Conservation (phyloP, 441 rosid genomes). For the Erysimum pusillum region DNA sequence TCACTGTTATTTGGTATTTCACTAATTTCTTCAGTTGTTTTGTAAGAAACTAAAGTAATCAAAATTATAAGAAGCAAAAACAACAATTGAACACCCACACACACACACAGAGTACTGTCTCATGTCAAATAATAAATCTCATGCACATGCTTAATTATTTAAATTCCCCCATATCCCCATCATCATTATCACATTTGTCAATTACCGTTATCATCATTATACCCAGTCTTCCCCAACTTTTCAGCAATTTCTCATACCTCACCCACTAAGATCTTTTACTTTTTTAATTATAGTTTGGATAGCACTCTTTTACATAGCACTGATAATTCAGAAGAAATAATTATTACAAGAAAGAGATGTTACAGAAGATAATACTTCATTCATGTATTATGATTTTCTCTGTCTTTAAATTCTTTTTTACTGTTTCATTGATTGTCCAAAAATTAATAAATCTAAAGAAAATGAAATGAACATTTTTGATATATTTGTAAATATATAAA, state of each 20-base stretch:
- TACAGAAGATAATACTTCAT: background rate
- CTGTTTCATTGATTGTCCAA: no score
- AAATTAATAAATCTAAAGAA: background rate
- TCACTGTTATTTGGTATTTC: background rate
- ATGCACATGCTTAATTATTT: constrained; percentile 28
- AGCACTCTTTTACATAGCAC: background rate
- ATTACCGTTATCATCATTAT: constrained; percentile 14
- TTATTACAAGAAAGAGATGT: background rate
- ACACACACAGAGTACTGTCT: background rate
- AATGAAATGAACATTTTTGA: background rate
- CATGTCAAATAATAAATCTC: background rate
- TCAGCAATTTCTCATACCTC: constrained; percentile 9
- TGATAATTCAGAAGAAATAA: background rate
- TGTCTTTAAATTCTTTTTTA: no score
- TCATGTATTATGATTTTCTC: no score
- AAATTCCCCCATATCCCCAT: constrained; percentile 1
- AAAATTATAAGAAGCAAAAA: background rate
- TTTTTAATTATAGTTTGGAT: constrained; percentile 21
- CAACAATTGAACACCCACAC: background rate
- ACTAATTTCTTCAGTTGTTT: background rate
- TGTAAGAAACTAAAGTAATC: background rate
- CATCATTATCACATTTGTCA: constrained; percentile 19
- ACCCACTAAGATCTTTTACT: background rate
- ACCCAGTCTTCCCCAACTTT: background rate
- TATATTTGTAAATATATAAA: background rate